Evolutionary conservation across 2,329 filamentous ascomycete species (phyloP).

Genomic region (Magnaporthiopsis rhizophila): DNA sequence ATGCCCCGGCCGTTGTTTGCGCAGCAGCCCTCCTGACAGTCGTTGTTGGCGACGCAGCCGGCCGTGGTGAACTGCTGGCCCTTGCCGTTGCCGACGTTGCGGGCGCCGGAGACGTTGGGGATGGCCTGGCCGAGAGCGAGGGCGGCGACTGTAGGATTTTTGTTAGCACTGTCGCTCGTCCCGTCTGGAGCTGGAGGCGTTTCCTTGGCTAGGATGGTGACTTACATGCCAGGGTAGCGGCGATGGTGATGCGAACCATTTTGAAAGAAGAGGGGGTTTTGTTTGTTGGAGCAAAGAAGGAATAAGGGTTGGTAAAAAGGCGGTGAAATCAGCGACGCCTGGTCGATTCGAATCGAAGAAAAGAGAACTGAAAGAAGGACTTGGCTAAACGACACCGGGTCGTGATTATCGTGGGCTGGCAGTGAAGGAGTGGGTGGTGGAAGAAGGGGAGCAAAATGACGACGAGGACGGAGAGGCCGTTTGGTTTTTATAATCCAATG

Average conservation of each 20-base stretch:
- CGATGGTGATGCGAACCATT: constrained; percentile 11
- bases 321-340: constrained; percentile 6
- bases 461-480: background rate
- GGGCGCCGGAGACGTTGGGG: constrained; percentile 10
- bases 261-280: background rate
- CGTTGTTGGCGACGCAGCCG: constrained; percentile 10
- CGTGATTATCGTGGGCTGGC: background rate
- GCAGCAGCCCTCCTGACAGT: constrained; percentile 11
- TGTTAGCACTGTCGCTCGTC: background rate
- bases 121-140: constrained; percentile 7
- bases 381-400: constrained; percentile 7
- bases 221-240: constrained; percentile 10
- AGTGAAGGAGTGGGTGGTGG: background rate
- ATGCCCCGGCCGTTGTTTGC: constrained; percentile 11
- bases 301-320: background rate
- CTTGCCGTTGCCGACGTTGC: constrained; percentile 10
- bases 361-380: background rate
- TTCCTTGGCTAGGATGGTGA: background rate
- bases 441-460: background rate
- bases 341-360: constrained; percentile 6
- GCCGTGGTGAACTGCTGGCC: constrained; percentile 11
- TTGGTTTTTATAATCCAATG: background rate
- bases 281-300: background rate
- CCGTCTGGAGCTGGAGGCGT: too few species aligned
- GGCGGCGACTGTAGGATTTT: constrained; percentile 4